Percentiles rank a stretch among this genome's conserved stretches.
Conservation (phyloP, 1,139 yeast genomes). For the Candida tetrigidarum region DNA sequence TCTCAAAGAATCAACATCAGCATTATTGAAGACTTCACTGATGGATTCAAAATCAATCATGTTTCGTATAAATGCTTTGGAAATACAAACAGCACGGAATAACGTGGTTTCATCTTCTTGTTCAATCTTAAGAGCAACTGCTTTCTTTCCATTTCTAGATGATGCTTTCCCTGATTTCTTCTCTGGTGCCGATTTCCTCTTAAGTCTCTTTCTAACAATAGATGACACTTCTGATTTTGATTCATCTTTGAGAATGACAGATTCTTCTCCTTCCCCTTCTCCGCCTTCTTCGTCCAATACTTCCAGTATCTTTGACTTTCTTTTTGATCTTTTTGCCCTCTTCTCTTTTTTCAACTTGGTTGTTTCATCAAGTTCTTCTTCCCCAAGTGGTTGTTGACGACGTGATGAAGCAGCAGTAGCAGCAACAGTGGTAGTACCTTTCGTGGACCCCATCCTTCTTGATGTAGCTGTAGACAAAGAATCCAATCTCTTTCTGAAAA, state of each 20-base stretch:
- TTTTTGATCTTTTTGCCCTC: conserved; percentile 10
- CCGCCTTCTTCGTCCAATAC: conserved; percentile 19
- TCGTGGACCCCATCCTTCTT: neutral
- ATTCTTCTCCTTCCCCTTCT: conserved; percentile 9
- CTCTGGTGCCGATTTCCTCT: conserved; percentile 20
- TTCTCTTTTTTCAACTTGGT: neutral
- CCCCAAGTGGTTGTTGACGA: too few species aligned
- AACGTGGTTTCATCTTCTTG: conserved; percentile 52
- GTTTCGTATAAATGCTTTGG: conserved; percentile 53
- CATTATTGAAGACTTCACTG: conserved; percentile 45
- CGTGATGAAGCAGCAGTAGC: too few species aligned
- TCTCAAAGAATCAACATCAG: conserved; percentile 42
- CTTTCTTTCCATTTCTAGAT: neutral
- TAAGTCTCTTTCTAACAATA: conserved; percentile 26
- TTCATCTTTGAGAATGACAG: neutral
- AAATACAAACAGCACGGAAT: conserved; percentile 65
- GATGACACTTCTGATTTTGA: conserved; percentile 20
- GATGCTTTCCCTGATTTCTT: conserved; percentile 10
- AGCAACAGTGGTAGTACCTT: too few species aligned
- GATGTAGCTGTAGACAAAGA: conserved; percentile 19
- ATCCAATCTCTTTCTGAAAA: conserved; percentile 23
- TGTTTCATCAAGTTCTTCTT: too few species aligned
- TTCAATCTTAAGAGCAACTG: conserved; percentile 29
- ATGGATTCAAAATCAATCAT: conserved; percentile 63
- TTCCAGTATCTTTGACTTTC: too few species aligned